Conservation (phyloP, 805 yeast genomes). For the Suhomyces sp. region DNA sequence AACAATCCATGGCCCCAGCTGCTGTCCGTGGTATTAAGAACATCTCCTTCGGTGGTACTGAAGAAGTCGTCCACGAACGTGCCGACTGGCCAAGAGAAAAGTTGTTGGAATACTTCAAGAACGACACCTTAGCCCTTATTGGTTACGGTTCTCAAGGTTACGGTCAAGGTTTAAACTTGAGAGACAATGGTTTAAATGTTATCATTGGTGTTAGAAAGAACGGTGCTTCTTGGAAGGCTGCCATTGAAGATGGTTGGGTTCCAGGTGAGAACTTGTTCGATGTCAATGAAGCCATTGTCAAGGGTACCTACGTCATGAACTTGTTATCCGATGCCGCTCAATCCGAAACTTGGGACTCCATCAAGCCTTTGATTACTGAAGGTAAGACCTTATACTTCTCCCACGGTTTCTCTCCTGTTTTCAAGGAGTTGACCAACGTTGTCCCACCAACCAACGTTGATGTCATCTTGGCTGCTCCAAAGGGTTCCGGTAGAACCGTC, state of each 20-base stretch:
- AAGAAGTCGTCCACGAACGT: conserved; percentile 96
- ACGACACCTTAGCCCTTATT: conserved; percentile 94
- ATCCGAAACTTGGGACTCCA: conserved; percentile 91
- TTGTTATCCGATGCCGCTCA: conserved; percentile 98
- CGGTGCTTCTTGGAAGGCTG: conserved; percentile 99
- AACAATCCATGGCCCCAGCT: conserved; percentile 41
- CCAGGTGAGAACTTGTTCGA: conserved; percentile 98
- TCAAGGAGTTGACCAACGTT: conserved; percentile 95
- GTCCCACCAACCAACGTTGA: conserved; percentile 94
- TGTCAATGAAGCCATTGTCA: conserved; percentile 87
- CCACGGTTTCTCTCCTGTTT: conserved; percentile 99
- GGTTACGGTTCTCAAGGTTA: conserved; percentile 99
- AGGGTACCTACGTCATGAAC: conserved; percentile 96
- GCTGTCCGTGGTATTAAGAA: conserved; percentile 90
- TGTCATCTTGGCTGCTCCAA: conserved; percentile 98
- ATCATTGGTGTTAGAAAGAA: conserved; percentile 97
- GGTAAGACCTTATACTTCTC: conserved; percentile 98
- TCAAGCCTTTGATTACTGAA: conserved; percentile 90
- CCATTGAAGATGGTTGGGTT: conserved; percentile 99
- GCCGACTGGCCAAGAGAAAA: conserved; percentile 99
- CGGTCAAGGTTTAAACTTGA: conserved; percentile 99
- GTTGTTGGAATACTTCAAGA: conserved; percentile 92
- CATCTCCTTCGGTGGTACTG: conserved; percentile 95
- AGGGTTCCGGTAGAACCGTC: conserved; percentile 99
- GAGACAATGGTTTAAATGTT: conserved; percentile 98